Conservation (phyloP, 169 alveolate genomes). For the Eimeria acervulina region DNA sequence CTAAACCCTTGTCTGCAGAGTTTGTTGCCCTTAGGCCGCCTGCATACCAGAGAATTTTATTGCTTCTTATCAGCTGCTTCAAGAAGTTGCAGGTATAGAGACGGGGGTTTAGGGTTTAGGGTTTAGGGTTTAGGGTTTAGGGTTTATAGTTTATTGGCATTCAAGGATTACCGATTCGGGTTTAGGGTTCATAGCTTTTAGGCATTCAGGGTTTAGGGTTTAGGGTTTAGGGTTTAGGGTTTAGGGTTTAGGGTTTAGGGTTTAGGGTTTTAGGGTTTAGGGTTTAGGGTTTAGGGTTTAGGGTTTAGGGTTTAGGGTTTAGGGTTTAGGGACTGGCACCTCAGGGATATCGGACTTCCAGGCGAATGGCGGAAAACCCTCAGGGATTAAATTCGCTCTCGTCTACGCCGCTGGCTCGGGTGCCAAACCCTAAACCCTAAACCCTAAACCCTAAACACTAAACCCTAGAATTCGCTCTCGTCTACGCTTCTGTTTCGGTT, state of each 20-base stretch:
- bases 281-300: conserved; percentile 21
- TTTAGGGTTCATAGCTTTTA: too few species aligned
- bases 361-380: conserved; percentile 52
- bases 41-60: conserved; percentile 77
- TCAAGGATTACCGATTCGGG: too few species aligned
- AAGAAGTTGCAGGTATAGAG: conserved; percentile 58
- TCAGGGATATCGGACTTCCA: conserved; percentile 30
- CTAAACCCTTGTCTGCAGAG: not conserved
- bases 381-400: not conserved
- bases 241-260: conserved; percentile 37
- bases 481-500: not conserved
- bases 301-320: conserved; percentile 51
- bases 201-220: not conserved
- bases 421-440: conserved; percentile 46
- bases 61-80: conserved; percentile 72
- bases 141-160: not conserved
- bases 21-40: conserved; percentile 52
- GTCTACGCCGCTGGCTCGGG: conserved; percentile 49
- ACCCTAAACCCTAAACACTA: conserved; percentile 30
- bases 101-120: not conserved
- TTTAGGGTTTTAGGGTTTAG: not conserved
- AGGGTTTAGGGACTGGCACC: not conserved
- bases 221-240: not conserved
- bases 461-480: not conserved
- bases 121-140: conserved; percentile 27